Evolutionary conservation across 2,329 filamentous ascomycete genomes (phyloP).

Genomic region (Metarhizium brunneum): DNA sequence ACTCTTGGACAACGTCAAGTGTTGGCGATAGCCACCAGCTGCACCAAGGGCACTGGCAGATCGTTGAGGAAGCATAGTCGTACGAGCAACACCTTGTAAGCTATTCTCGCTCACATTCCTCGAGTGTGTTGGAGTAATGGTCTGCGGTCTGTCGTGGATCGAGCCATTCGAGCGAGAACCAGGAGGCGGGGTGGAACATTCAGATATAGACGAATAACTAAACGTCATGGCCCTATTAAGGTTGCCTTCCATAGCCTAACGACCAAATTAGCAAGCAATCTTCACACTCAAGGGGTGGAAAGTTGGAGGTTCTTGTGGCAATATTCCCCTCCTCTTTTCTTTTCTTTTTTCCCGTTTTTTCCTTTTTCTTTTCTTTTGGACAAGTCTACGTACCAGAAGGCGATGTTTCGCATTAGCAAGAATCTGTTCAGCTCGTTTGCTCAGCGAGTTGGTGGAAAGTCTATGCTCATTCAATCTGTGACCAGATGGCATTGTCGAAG

Average conservation of each 20-base stretch:
- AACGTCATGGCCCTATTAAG: slow-evolving; percentile 68
- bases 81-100: slow-evolving; percentile 18
- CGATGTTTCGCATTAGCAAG: slow-evolving; percentile 86
- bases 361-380: not conserved
- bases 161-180: slow-evolving; percentile 22
- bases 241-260: slow-evolving; percentile 87
- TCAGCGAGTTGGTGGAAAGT: slow-evolving; percentile 66
- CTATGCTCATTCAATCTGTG: slow-evolving; percentile 37
- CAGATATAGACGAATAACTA: slow-evolving; percentile 32
- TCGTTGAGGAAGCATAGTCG: slow-evolving; percentile 34
- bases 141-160: slow-evolving; percentile 11
- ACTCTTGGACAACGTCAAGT: slow-evolving; percentile 33
- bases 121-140: slow-evolving; percentile 13
- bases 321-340: no score
- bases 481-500: slow-evolving; percentile 7
- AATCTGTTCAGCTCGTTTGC: slow-evolving; percentile 79
- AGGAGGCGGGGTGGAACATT: slow-evolving; percentile 42
- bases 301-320: no score
- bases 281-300: not conserved
- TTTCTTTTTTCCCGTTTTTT: not conserved
- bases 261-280: not conserved
- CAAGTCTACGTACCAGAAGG: slow-evolving; percentile 57
- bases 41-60: slow-evolving; percentile 56
- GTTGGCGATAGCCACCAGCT: slow-evolving; percentile 48
- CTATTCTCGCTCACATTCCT: slow-evolving; percentile 24